Base-by-base conservation (phyloP, 148 eudicot species). In the Selenicereus undatus region DNA sequence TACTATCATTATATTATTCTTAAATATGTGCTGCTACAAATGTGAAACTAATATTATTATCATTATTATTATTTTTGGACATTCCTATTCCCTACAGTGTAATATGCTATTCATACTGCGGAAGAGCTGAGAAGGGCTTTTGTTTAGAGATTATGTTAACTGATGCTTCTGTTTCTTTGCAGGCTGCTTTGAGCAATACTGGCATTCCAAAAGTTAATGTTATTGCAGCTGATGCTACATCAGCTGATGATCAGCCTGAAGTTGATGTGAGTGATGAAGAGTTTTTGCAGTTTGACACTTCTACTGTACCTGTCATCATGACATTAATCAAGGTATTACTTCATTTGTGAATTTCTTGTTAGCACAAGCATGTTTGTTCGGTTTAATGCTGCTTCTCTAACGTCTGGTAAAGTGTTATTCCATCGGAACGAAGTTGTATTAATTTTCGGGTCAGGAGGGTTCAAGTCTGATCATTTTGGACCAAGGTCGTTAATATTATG, bases 211-310 rank as follows among this genome's bases (percentile, higher is more conserved):
- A 88, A 90, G 95, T 90, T 78, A 79, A 87, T 79, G 89, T 96
- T 75, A 88, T 92, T 79, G 85, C 91, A 32, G 88, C 81, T 62
- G 89, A 90, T 58, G 76, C 85, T 1, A 75, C 66, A 74, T 74
- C 94, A 27, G 83, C 93, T 27, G 89, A 90, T 78, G 95, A 90
- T 83, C 90, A 90, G 80, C 97, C 97, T 58, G 98, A 97, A 86
- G 86, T 94, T 82, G 98, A 92, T 74, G 82, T 92, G n/a, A 94
- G 99, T 30, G 98, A 94, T 76, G 98, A 97, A 79, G 99, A 97
- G 86, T 92, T 91, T 85, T 80, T 89, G 60, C 93, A 91, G 84
- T 91, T 97, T 64, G 97, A 97, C 88, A 91, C 97, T n/a, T 82
- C 95, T 18, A 86, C 83, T 13, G 87, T 96, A 78, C 99, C 98